These are phyloP conservation scores for Candida dubliniensis DNA, from an alignment of 1,139 yeast species.

Conservation along the genomic window DNA sequence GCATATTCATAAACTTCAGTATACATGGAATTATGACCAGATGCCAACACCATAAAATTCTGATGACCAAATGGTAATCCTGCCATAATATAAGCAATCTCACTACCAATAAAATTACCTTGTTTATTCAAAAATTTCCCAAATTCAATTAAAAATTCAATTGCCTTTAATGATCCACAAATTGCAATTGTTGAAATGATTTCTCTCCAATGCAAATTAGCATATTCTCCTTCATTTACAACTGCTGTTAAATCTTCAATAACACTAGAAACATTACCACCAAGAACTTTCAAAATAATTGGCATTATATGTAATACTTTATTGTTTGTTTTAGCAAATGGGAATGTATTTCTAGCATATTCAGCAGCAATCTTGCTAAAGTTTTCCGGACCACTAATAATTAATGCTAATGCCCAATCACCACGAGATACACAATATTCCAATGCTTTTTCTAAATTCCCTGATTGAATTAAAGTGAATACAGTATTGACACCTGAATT, in stretches of 20 bases:
- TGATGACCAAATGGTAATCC: slow-evolving; percentile 40
- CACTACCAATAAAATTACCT: slow-evolving; percentile 40
- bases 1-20: slow-evolving; percentile 75
- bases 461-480: slow-evolving; percentile 51
- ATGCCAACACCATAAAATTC: slow-evolving; percentile 22
- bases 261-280: slow-evolving; percentile 60
- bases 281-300: slow-evolving; percentile 59
- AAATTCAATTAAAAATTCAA: slow-evolving; percentile 51
- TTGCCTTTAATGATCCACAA: slow-evolving; percentile 36
- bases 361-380: slow-evolving; percentile 59
- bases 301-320: slow-evolving; percentile 58
- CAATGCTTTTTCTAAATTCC: slow-evolving; percentile 68
- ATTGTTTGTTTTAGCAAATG: slow-evolving; percentile 42
- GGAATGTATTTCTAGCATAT: slow-evolving; percentile 38
- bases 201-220: slow-evolving; percentile 52
- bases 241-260: slow-evolving; percentile 49
- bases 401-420: slow-evolving; percentile 77
- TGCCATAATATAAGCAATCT: slow-evolving; percentile 49
- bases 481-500: slow-evolving; percentile 35
- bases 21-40: slow-evolving; percentile 35
- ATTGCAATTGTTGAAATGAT: slow-evolving; percentile 46
- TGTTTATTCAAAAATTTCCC: slow-evolving; percentile 45
- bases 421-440: slow-evolving; percentile 59
- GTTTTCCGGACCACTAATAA: slow-evolving; percentile 61
- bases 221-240: slow-evolving; percentile 48